A percentile compares a stretch with the other conserved stretches of the same genome.
phyloP scores from a whole-genome alignment of 2,329 filamentous ascomycete species.

The Pestalotiopsis sp. region DNA sequence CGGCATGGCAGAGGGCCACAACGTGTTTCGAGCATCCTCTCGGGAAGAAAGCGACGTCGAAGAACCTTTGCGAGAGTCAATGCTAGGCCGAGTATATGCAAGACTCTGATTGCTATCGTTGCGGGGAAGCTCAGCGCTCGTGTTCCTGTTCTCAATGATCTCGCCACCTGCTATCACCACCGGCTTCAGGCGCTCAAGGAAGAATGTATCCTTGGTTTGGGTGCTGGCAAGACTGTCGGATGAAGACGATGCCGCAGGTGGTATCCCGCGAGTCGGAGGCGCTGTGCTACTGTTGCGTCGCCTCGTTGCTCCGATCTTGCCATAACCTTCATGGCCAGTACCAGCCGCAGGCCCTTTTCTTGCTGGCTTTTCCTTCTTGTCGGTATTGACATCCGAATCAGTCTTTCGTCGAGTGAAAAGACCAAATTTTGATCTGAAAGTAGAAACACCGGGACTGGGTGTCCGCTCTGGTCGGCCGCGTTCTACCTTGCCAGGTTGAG shows the following conservation, averaged over 20 bases:
- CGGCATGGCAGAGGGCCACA: slow-evolving; percentile 58
- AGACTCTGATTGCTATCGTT: slow-evolving; percentile 54
- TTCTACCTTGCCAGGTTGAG: slow-evolving; percentile 26
- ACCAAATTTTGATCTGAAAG: slow-evolving; percentile 69
- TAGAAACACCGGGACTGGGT: slow-evolving; percentile 58
- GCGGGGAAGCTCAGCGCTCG: slow-evolving; percentile 47
- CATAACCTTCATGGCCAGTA: slow-evolving; percentile 91
- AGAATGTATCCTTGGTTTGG: slow-evolving; percentile 54
- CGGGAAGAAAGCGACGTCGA: slow-evolving; percentile 41
- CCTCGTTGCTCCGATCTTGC: slow-evolving; percentile 61
- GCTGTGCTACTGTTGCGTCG: slow-evolving; percentile 65
- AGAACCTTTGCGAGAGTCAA: slow-evolving; percentile 44
- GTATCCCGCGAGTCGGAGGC: slow-evolving; percentile 46
- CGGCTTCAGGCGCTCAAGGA: slow-evolving; percentile 64
- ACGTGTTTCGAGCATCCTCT: slow-evolving; percentile 42
- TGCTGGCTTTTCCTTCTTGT: slow-evolving; percentile 59
- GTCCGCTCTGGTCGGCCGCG: slow-evolving; percentile 38
- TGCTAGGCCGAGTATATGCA: slow-evolving; percentile 39
- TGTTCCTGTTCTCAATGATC: slow-evolving; percentile 62
- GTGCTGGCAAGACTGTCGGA: slow-evolving; percentile 52
- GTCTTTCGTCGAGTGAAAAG: slow-evolving; percentile 77
- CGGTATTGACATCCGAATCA: slow-evolving; percentile 47
- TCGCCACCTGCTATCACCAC: slow-evolving; percentile 68
- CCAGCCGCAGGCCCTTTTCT: slow-evolving; percentile 85
- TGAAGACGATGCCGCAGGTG: slow-evolving; percentile 43